Evolutionary conservation across 2,329 filamentous ascomycete species (phyloP).

Genomic region (Penicillium griseofulvum): DNA sequence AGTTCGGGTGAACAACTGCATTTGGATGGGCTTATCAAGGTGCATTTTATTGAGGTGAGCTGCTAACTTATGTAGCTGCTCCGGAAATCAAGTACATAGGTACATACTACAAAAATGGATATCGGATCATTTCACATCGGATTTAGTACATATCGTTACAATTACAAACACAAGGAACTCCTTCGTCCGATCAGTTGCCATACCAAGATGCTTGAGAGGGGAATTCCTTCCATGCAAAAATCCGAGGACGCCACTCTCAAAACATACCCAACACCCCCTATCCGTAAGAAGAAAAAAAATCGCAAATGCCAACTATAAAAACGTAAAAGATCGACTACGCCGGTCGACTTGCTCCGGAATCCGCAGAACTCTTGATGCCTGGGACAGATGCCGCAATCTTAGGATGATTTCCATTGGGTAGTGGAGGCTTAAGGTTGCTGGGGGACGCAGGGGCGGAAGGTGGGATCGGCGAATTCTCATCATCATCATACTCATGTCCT

Average conservation of each 20-base stretch:
- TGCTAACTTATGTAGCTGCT: too few relatives aligned
- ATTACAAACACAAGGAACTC: conserved; percentile 12
- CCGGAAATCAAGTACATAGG: too few relatives aligned
- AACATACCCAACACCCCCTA: neutral
- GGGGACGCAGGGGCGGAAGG: conserved; percentile 43
- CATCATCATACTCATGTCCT: conserved; percentile 52
- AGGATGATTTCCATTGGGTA: conserved; percentile 56
- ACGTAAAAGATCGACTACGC: conserved; percentile 24
- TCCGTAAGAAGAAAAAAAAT: neutral
- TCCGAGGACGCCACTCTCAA: conserved; percentile 7
- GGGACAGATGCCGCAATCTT: conserved; percentile 18
- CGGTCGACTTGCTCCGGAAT: conserved; percentile 32
- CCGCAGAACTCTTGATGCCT: conserved; percentile 25
- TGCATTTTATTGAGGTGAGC: too few relatives aligned
- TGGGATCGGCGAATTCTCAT: conserved; percentile 45
- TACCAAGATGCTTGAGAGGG: conserved; percentile 23
- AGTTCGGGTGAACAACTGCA: too few relatives aligned
- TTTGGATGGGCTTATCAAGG: too few relatives aligned
- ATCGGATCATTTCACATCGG: conserved; percentile 3
- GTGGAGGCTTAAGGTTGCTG: conserved; percentile 66
- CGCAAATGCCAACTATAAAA: neutral
- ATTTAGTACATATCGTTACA: conserved; percentile 20
- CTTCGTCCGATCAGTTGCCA: conserved; percentile 11
- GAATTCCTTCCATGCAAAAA: conserved; percentile 23
- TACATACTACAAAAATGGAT: neutral